A percentile compares a stretch with the other conserved stretches of the same genome.
Evolutionary conservation across 2,329 filamentous ascomycete genomes (phyloP).

Genomic region (Ascochyta rabiei): DNA sequence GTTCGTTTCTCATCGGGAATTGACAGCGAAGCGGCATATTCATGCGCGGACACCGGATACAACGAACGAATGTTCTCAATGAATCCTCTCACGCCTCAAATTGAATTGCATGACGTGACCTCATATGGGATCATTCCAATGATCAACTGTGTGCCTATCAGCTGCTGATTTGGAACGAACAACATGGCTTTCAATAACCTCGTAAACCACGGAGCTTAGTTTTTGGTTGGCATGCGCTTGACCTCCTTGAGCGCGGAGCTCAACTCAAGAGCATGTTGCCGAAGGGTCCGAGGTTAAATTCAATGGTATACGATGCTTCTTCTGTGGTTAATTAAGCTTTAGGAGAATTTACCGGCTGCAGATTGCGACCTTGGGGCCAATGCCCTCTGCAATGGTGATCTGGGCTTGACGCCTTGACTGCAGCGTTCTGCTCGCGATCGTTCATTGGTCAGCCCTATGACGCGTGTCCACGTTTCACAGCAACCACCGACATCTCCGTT

Average conservation of each 20-base stretch:
- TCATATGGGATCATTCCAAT: too few relatives aligned
- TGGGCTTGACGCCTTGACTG: background rate
- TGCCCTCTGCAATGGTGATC: background rate
- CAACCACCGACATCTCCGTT: background rate
- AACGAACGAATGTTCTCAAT: background rate
- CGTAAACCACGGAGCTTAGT: slow-evolving; percentile 5
- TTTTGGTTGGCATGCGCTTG: slow-evolving; percentile 1
- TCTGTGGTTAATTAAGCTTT: slow-evolving; percentile 1
- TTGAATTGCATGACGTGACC: background rate
- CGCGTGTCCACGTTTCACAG: background rate
- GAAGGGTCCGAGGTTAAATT: background rate
- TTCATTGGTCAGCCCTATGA: background rate
- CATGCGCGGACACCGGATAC: background rate
- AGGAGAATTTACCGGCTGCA: background rate
- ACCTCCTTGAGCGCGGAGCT: slow-evolving; percentile 10
- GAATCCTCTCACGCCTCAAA: background rate
- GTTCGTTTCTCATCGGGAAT: background rate
- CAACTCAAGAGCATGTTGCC: background rate
- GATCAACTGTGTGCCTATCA: background rate
- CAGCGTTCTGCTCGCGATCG: background rate
- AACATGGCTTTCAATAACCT: background rate
- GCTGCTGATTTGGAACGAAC: background rate
- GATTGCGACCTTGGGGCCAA: background rate
- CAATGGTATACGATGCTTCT: background rate
- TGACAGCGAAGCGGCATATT: background rate